Evolutionary conservation across 768 basidiomycete species (phyloP).

Genomic region (Collybia sordida): DNA sequence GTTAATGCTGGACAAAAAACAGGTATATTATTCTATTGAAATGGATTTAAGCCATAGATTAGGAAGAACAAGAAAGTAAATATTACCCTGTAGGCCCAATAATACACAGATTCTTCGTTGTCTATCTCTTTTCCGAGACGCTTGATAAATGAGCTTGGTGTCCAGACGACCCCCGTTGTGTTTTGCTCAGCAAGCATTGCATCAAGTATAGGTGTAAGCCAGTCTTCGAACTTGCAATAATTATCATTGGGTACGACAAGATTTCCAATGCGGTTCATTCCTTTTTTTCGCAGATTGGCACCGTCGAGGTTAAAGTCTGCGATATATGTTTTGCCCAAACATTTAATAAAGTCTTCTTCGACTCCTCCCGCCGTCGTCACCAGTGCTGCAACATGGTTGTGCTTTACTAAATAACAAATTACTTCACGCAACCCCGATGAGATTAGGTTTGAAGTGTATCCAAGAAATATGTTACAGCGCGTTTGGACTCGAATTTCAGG

Average conservation of each 20-base stretch:
- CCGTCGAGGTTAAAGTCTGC: slow-evolving; percentile 93
- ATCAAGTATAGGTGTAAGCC: slow-evolving; percentile 95
- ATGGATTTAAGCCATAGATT: slow-evolving; percentile 13
- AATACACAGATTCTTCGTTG: slow-evolving; percentile 96
- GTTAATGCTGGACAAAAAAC: slow-evolving; percentile 98
- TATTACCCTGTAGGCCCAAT: slow-evolving; percentile 98
- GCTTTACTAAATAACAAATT: slow-evolving; percentile 88
- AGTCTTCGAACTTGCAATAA: slow-evolving; percentile 99
- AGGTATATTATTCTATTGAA: slow-evolving; percentile 88
- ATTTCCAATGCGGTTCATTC: slow-evolving; percentile 98
- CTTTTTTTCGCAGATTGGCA: slow-evolving; percentile 78
- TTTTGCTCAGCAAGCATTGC: slow-evolving; percentile 88
- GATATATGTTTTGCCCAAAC: slow-evolving; percentile 94
- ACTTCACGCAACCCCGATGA: slow-evolving; percentile 96
- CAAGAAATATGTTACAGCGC: slow-evolving; percentile 88
- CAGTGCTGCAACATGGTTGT: slow-evolving; percentile 84
- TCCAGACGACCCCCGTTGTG: slow-evolving; percentile 69
- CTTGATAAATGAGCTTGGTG: slow-evolving; percentile 90
- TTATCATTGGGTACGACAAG: slow-evolving; percentile 96
- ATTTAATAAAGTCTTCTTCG: slow-evolving; percentile 99
- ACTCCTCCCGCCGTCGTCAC: slow-evolving; percentile 98
- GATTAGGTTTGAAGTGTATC: slow-evolving; percentile 98
- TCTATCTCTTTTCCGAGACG: slow-evolving; percentile 97
- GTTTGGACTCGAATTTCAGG: slow-evolving; percentile 64
- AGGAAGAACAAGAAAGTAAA: slow-evolving; percentile 11